phyloP scores from a whole-genome alignment of 306 rosid genomes.

The Lathyrus oleraceus region DNA sequence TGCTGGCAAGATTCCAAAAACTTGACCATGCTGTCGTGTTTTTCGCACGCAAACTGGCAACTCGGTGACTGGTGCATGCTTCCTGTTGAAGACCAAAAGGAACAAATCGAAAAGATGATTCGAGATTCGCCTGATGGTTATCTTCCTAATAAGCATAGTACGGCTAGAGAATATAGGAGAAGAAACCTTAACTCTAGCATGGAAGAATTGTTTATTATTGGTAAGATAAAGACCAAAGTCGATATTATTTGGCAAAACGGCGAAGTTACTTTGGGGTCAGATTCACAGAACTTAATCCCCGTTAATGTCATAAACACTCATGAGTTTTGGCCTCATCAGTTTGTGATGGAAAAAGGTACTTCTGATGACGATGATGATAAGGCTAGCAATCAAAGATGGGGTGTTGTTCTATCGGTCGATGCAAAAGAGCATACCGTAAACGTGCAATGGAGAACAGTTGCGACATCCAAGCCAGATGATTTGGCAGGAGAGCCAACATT shows the following conservation, averaged over 20 bases:
- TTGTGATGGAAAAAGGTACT: slow-evolving; percentile 74
- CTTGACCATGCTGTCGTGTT: slow-evolving; percentile 76
- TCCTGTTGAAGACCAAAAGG: slow-evolving; percentile 45
- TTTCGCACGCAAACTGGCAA: slow-evolving; percentile 84
- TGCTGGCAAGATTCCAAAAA: slow-evolving; percentile 64
- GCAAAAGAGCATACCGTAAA: slow-evolving; percentile 81
- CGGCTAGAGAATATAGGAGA: slow-evolving; percentile 46
- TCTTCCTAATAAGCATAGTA: slow-evolving; percentile 39
- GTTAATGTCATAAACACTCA: slow-evolving; percentile 66
- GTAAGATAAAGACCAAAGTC: slow-evolving; percentile 79
- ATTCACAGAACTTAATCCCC: slow-evolving; percentile 64
- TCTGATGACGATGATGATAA: slow-evolving; percentile 76
- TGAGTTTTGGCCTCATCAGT: slow-evolving; percentile 95
- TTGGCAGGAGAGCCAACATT: slow-evolving; percentile 44
- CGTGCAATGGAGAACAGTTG: slow-evolving; percentile 66
- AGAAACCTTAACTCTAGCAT: slow-evolving; percentile 43
- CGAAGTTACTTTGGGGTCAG: slow-evolving; percentile 55
- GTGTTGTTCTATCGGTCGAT: slow-evolving; percentile 78
- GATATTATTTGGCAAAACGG: slow-evolving; percentile 93
- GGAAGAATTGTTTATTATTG: slow-evolving; percentile 60
- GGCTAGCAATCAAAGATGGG: slow-evolving; percentile 69
- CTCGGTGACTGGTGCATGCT: slow-evolving; percentile 96
- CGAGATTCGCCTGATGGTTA: slow-evolving; percentile 42
- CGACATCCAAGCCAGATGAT: slow-evolving; percentile 37
- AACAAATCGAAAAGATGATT: slow-evolving; percentile 23